These are phyloP conservation scores for Onygena corvina DNA, from an alignment of 2,329 filamentous ascomycete genomes.

Conservation along the genomic window DNA sequence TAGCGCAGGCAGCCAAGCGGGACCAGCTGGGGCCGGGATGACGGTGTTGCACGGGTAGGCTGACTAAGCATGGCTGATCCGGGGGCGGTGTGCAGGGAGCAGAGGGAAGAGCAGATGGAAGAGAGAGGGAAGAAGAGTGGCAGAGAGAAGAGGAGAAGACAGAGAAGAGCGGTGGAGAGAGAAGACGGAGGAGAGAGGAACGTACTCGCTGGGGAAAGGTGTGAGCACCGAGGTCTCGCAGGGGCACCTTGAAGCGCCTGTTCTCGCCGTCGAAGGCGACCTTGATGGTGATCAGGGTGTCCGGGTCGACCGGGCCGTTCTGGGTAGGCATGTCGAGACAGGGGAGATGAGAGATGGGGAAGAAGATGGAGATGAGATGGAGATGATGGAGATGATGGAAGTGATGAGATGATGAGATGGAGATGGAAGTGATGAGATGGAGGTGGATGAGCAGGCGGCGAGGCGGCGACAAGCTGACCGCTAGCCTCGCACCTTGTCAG, in stretches of 20 bases:
- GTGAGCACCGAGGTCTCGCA: constrained; percentile 65
- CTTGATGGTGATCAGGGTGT: constrained; percentile 76
- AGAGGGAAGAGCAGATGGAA: background rate
- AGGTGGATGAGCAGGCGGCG: constrained; percentile 9
- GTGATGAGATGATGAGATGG: constrained; percentile 13
- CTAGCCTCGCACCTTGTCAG: constrained; percentile 12
- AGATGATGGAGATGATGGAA: constrained; percentile 4
- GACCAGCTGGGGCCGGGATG: background rate
- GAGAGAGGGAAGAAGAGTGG: background rate
- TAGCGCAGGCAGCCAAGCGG: background rate
- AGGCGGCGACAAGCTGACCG: constrained; percentile 7
- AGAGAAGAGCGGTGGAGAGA: constrained; percentile 16
- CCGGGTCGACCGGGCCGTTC: constrained; percentile 43
- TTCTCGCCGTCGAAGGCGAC: constrained; percentile 62
- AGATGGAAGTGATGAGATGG: constrained; percentile 5
- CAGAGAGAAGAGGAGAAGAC: constrained; percentile 6
- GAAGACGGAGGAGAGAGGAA: no score
- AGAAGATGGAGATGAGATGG: background rate
- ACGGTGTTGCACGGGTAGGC: background rate
- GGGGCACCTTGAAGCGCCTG: constrained; percentile 76
- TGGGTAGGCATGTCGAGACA: background rate
- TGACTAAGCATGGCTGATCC: background rate
- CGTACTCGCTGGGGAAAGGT: constrained; percentile 75
- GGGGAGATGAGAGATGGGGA: background rate
- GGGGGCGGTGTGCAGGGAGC: constrained; percentile 17